These are phyloP conservation scores for Claviceps spartinae DNA, from an alignment of 2,329 filamentous ascomycete species.

Conservation along the genomic window DNA sequence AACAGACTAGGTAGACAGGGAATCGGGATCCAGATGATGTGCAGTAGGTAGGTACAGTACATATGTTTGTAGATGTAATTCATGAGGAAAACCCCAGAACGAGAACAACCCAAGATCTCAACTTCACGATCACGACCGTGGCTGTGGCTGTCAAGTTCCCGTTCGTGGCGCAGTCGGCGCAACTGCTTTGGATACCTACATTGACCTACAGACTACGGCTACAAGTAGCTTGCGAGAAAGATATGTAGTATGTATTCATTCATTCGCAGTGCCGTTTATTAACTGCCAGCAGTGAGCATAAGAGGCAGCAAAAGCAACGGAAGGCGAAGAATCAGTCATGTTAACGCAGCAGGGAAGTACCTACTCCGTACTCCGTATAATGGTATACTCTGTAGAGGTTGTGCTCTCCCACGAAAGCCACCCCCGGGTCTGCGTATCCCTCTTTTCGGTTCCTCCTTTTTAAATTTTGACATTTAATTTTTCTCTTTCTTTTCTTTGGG, in stretches of 20 bases:
- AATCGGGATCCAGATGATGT: constrained; percentile 1
- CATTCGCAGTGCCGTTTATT: too few species aligned
- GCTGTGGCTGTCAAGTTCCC: too few species aligned
- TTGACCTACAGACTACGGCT: too few species aligned
- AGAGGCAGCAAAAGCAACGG: background rate
- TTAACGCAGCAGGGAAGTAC: background rate
- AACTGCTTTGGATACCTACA: too few species aligned
- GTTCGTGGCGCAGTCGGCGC: too few species aligned
- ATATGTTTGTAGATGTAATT: background rate
- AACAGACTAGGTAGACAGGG: background rate
- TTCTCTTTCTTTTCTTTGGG: background rate
- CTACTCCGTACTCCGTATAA: background rate
- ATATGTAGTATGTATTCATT: too few species aligned
- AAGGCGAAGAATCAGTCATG: background rate
- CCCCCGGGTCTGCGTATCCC: background rate
- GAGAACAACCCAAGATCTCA: too few species aligned
- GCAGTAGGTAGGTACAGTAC: background rate
- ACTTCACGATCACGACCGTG: too few species aligned
- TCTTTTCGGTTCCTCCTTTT: background rate
- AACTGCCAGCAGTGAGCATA: too few species aligned
- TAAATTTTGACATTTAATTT: background rate
- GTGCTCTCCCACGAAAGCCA: background rate
- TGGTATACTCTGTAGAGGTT: background rate
- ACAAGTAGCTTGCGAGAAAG: too few species aligned
- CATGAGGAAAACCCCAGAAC: too few species aligned